Base-by-base conservation (phyloP, 768 basidiomycete genomes). In the Obba rivulosa region DNA sequence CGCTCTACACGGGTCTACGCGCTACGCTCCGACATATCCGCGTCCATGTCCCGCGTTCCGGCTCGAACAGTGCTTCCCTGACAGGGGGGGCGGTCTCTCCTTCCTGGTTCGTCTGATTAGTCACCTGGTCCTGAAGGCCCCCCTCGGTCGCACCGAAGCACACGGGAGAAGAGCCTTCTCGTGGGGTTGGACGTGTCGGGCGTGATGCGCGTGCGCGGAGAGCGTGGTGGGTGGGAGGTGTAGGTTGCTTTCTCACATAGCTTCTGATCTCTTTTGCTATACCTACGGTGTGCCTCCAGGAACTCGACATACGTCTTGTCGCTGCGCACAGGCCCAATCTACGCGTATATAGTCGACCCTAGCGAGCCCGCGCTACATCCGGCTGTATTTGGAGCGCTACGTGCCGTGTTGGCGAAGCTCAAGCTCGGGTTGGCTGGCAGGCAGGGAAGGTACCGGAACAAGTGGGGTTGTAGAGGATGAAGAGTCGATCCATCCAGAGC, bases 331-430 rank as follows among this genome's bases (percentile, higher is more conserved):
- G 88, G 85, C 4, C 73, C 81, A 36, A 80, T 92, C 46, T 65
- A 79, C 41, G 56, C 71, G 41, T 88, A 92, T 59, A 69, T 69
- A 41, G 70, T 92, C 42, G 78, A 90, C 59, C 83, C 82, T n/a
- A 89, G 91, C 41, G 76, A 81, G 39, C 88, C 88, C 0, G 81
- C 83, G 1, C 88, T 88, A 3, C 85, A 87, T 57, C 72, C 79
- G 42, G 76, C 81, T 0, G 83, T 83, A 2, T 87, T 83, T 57
- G 79, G 85, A 47, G 75, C 81, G 2, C 68, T 88, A 1, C 52
- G 51, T 25, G 54, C 54, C 35, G 57, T 52, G 10, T 46, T 57
- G 22, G 45, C 34, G 39, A 57, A 52, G 38, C 16, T 55, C 21
- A 50, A 53, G 20, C 51, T 57, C 18, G 53, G 56, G 14, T 41